Evolutionary conservation across 352 stramenopile genomes (phyloP), one percentile per base, ranked within the genome.

Genomic region (Peronospora tabacina): DNA sequence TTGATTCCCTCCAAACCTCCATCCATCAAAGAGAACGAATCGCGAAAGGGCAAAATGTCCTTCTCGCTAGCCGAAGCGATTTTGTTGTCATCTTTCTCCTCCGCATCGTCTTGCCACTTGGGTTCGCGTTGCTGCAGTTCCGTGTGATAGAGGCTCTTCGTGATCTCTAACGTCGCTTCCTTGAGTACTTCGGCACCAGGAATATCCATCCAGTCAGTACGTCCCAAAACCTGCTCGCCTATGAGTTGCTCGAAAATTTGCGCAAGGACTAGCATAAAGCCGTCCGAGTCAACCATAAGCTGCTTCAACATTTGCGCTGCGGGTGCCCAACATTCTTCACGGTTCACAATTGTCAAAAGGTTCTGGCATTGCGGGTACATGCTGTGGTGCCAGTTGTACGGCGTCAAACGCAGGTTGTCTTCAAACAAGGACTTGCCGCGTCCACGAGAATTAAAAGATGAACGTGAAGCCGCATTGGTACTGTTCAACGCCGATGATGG

Each of bases 161-260:
- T 66, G 13, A 78, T 66, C 20, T 62, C 58, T 20, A 85, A 49
- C 7, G 74, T 52, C 7, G 72, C 36, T 9, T 72, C 51, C 33
- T 75, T 65, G 20, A 89, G 58, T 8, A 79, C 22, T 9, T 64
- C 47, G 7, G 68, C 59, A 15, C 77, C 77, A n/a, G 75, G 77
- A 15, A 89, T 51, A n/a, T 49, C 61, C 52, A 72, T 75, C 77
- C 77, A 89, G 24, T 87, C 70, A 46, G 80, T 74, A n/a, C 58
- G 44, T 43, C 65, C 77, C 40, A 60, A 33, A 10, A 68, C 68
- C 32, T 60, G 60, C 26, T 65, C 56, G 7, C 66, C 58, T 5
- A 57, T 66, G 26, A 88, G 52, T 16, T 86, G 70, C 33, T 82
- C 51, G 9, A 87, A 70, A n/a, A 89, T 49, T 47, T 80, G 61